Base-by-base conservation (phyloP, 805 yeast genomes). In the Monosporozyma servazzii region DNA sequence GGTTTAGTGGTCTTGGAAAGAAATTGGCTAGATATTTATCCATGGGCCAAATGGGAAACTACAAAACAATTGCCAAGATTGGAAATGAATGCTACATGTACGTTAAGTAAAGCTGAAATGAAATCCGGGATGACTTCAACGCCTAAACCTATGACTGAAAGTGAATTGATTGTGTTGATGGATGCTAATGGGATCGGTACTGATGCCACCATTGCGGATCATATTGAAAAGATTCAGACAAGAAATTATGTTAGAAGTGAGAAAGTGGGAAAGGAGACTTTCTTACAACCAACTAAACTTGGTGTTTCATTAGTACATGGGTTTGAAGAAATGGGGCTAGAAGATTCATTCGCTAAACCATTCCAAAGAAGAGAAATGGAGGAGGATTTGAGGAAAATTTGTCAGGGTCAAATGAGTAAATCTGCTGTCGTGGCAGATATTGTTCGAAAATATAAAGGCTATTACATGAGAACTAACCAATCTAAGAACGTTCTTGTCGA, bases 191-290 rank as follows among this genome's bases (percentile, higher is more conserved):
- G 98, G 0, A 93, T 93, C 45, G 99, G 99, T 2, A 93, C 99
- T 0, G 99, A 93, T 71, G 99, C 99, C 0, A 93, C 99, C 0
- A 95, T 93, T 68, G 99, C 98, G 0, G 99, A 93, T 43, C 99
- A 93, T 67, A 93, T 93, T 39, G 89, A 86, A 52, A 90, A 86
- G 62, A 81, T 93, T 43, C 69, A 77, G 29, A 66, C 67, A 10
- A 70, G 99, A 49, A 80, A 81, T 18, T 95, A 90, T 60, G 78
- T 87, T 4, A 69, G 67, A 17, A 81, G 73, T 45, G 71, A 74
- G 9, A 72, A 68, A 53, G 56, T 56, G 7, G 69, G 68, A 5
- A 69, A 69, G 44, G 70, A 71, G 23, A 69, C 70, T 1, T 71
- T 73, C 48, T 67, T 93, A 13, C 71, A 84, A 5, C 99, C 99